These are phyloP conservation scores for Boletus rex-veris DNA, from an alignment of 768 basidiomycete species.

Conservation along the genomic window DNA sequence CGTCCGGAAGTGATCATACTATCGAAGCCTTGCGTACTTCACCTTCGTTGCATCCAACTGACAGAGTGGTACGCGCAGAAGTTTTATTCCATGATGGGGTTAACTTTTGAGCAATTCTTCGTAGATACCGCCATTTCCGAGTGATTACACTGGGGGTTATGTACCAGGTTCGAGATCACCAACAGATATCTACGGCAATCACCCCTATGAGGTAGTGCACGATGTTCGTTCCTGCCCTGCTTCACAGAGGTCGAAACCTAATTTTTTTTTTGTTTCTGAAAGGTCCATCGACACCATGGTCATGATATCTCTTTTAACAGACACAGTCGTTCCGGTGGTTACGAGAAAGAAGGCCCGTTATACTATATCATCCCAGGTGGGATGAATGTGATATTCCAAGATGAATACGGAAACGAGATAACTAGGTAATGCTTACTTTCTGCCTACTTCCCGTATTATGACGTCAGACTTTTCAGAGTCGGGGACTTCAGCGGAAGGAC, in stretches of 20 bases:
- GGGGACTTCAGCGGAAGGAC: slow-evolving; percentile 44
- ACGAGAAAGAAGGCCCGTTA: slow-evolving; percentile 33
- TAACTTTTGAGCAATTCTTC: background rate
- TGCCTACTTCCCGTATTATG: background rate
- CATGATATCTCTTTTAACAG: slow-evolving; percentile 23
- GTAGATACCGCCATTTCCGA: slow-evolving; percentile 32
- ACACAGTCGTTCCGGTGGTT: slow-evolving; percentile 14
- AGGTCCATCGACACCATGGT: slow-evolving; percentile 26
- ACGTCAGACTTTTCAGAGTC: slow-evolving; percentile 36
- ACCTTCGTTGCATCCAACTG: slow-evolving; percentile 16
- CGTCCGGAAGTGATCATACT: slow-evolving; percentile 31
- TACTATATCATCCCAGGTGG: slow-evolving; percentile 66
- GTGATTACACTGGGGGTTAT: slow-evolving; percentile 16
- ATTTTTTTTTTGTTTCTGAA: slow-evolving; percentile 1
- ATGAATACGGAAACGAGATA: slow-evolving; percentile 60
- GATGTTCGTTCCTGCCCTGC: slow-evolving; percentile 6
- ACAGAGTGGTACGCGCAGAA: slow-evolving; percentile 25
- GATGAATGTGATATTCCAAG: slow-evolving; percentile 63
- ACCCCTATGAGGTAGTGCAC: slow-evolving; percentile 16
- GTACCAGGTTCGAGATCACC: slow-evolving; percentile 20
- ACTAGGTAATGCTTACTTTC: slow-evolving; percentile 42
- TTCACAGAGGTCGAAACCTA: background rate
- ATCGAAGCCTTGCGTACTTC: slow-evolving; percentile 27
- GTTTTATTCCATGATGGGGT: background rate
- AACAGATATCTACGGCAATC: slow-evolving; percentile 30